Evolutionary conservation across 345 rosid genomes (phyloP).

Genomic region (Camelina hispida): DNA sequence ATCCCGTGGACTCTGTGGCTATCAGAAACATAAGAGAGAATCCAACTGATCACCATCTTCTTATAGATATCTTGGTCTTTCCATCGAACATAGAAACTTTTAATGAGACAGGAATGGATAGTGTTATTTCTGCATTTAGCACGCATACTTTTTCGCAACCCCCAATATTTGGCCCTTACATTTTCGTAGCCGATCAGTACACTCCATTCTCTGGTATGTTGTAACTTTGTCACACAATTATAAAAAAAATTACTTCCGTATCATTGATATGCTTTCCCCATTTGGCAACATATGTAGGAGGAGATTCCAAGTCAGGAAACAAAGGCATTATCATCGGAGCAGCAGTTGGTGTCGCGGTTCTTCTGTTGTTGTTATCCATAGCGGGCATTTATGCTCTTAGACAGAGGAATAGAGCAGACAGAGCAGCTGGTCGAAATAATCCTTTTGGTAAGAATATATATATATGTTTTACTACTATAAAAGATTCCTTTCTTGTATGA

Average conservation of each 20-base stretch:
- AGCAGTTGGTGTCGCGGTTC: not conserved
- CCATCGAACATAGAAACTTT: not conserved
- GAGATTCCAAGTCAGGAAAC: not conserved
- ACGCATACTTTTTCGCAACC: not conserved
- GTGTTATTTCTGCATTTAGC: not conserved
- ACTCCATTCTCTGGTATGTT: not conserved
- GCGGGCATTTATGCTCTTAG: not conserved
- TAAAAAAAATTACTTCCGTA: not conserved
- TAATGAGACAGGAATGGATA: not conserved
- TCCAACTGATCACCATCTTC: not conserved
- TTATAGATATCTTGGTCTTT: not conserved
- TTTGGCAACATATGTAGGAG: not conserved
- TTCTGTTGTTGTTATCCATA: not conserved
- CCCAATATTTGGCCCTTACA: not conserved
- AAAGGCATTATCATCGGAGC: not conserved
- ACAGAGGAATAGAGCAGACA: not conserved
- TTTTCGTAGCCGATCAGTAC: not conserved
- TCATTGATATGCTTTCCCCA: not conserved
- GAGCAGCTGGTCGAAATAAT: not conserved
- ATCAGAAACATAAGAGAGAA: constrained; percentile 8
- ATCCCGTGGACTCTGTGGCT: not conserved
- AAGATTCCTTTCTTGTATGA: not conserved
- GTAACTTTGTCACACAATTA: not conserved
- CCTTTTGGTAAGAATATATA: not conserved
- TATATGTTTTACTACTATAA: not conserved